Conservation (phyloP, 2,329 filamentous ascomycete species). For the Podosphaera fusca region DNA sequence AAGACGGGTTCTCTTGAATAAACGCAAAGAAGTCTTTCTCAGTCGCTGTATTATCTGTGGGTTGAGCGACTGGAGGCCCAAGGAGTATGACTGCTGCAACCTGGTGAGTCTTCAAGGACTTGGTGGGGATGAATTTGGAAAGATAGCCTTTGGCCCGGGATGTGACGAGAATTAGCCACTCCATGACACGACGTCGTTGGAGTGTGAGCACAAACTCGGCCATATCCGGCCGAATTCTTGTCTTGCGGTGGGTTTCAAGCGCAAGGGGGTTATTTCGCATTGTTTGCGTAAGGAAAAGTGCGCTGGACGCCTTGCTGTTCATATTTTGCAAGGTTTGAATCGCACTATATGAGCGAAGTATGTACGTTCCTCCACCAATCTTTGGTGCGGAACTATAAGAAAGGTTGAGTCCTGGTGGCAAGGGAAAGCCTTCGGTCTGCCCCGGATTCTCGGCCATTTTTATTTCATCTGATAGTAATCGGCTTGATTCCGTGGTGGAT, state of each 20-base stretch:
- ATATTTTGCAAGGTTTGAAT: background rate
- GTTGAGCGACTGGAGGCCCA: background rate
- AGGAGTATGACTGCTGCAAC: background rate
- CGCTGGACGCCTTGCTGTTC: background rate
- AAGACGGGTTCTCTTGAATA: conserved; percentile 14
- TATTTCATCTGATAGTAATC: background rate
- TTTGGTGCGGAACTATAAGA: background rate
- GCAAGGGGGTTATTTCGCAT: background rate
- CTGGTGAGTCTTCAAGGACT: conserved; percentile 8
- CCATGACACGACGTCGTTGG: conserved; percentile 24
- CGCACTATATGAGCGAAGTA: background rate
- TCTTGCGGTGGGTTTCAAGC: background rate
- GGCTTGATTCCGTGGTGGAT: background rate
- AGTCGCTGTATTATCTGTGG: conserved; percentile 3
- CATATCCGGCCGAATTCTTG: conserved; percentile 31
- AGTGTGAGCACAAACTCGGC: conserved; percentile 25
- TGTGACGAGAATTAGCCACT: conserved; percentile 22
- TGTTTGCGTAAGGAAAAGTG: conserved; percentile 1
- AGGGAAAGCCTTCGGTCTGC: background rate
- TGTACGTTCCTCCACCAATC: conserved; percentile 1
- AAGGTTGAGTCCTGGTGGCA: background rate
- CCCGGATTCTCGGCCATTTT: background rate
- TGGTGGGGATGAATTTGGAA: conserved; percentile 13
- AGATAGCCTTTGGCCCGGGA: conserved; percentile 19
- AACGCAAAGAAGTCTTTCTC: conserved; percentile 12